phyloP scores from a whole-genome alignment of 1,139 yeast species.

The Pichia sp. region DNA sequence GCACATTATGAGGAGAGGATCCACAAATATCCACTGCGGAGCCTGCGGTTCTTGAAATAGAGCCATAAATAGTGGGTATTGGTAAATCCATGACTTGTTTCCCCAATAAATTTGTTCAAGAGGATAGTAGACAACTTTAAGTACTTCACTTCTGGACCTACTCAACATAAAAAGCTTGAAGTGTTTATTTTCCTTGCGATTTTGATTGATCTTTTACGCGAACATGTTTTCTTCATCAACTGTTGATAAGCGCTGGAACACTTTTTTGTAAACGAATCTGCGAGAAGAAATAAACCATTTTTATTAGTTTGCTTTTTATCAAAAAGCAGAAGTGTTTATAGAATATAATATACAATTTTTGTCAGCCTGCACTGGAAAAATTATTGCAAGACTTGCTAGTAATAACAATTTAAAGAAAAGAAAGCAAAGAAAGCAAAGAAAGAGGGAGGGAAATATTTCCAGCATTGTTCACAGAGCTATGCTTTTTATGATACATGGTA shows the following conservation, averaged over 20 bases:
- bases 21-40: constrained; percentile 26
- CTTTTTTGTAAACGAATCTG: too few relatives aligned
- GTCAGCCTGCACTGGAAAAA: too few relatives aligned
- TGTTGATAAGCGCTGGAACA: too few relatives aligned
- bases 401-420: not conserved
- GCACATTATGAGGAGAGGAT: constrained; percentile 25
- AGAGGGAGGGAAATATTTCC: not conserved
- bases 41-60: constrained; percentile 7
- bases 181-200: not conserved
- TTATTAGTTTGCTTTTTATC: too few relatives aligned
- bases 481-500: too few relatives aligned
- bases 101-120: not conserved
- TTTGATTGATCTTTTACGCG: not conserved
- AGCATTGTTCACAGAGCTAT: too few relatives aligned
- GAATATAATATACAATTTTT: too few relatives aligned
- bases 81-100: constrained; percentile 17
- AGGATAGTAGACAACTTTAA: too few relatives aligned
- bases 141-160: not conserved
- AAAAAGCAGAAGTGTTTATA: too few relatives aligned
- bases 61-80: constrained; percentile 19
- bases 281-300: too few relatives aligned
- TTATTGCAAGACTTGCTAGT: not conserved
- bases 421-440: not conserved
- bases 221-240: too few relatives aligned
- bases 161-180: not conserved